Evolutionary conservation across 169 alveolate species (phyloP).

Genomic region (Eimeria sp.): DNA sequence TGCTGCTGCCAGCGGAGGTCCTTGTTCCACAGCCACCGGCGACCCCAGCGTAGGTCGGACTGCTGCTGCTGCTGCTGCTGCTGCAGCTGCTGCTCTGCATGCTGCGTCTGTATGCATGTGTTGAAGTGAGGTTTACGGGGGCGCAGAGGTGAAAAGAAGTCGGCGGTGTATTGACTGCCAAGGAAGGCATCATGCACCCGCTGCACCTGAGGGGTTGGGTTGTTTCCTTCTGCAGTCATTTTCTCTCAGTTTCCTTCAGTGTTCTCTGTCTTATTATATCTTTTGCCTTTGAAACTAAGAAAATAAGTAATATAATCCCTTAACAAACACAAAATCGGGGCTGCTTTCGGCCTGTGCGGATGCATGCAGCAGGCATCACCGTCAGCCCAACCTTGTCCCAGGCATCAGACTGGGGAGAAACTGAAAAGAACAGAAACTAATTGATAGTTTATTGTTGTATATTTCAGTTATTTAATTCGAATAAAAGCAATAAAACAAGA

Average conservation of each 20-base stretch:
- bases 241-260: background rate
- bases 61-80: slow-evolving; percentile 4
- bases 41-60: background rate
- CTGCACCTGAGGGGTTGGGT: slow-evolving; percentile 48
- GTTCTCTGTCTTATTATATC: background rate
- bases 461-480: too few species aligned
- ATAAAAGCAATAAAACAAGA: too few species aligned
- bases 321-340: background rate
- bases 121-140: background rate
- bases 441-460: too few species aligned
- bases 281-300: too few species aligned
- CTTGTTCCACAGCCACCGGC: slow-evolving; percentile 26
- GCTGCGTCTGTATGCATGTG: background rate
- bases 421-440: too few species aligned
- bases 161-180: slow-evolving; percentile 13
- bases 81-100: background rate
- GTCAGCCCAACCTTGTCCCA: background rate
- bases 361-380: slow-evolving; percentile 10
- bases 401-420: too few species aligned
- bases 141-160: slow-evolving; percentile 40
- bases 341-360: background rate
- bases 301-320: too few species aligned
- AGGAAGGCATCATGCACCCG: slow-evolving; percentile 11
- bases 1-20: slow-evolving; percentile 64
- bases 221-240: slow-evolving; percentile 35